Evolutionary conservation across 768 basidiomycete genomes (phyloP), one percentile per base, ranked within the genome.

Genomic region (Mycena albidolilacea): DNA sequence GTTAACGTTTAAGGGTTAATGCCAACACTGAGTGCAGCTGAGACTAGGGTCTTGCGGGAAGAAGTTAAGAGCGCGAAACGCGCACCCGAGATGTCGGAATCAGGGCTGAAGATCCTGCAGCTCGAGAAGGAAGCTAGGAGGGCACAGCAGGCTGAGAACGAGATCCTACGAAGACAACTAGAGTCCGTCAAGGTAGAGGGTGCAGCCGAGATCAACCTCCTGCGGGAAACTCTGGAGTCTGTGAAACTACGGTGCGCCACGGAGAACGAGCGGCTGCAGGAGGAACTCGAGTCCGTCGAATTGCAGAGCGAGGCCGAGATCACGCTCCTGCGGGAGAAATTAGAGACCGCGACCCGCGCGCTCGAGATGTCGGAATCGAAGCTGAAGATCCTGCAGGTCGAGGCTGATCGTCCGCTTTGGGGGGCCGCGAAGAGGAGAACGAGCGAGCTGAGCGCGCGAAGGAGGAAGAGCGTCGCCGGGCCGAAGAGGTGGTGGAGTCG

Each of bases 381-480:
- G 38, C 54, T 72, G 38, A 72, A 75, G 64, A 75, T 75, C 37
- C 4, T 70, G 50, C 67, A 75, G 63, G 71, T 72, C 44, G 70
- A 72, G 41, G 7, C 39, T 19, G 74, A 72, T 50, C 65, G 70
- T 6, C 71, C 74, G 19, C 63, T 75, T 8, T 67, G 74, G 74
- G 67, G 67, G 12, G 60, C 39, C 4, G 72, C 67, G 58, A 65
- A 60, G 63, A 69, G 60, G 63, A 65, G 41, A 11, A 38, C 7
- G 63, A 69, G 64, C 37, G 67, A 57, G 64, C 48, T 38, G 59
- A 70, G 60, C 64, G 58, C 39, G 64, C n/a, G 38, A 60, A 39
- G 55, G 57, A 75, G 21, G 74, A 61, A 37, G 44, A 14, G 38
- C 65, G 60, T 3, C 65, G 69, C 37, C 43, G 67, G 17, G 69